Conservation (phyloP, 2,329 filamentous ascomycete species). For the Talaromyces sp. region DNA sequence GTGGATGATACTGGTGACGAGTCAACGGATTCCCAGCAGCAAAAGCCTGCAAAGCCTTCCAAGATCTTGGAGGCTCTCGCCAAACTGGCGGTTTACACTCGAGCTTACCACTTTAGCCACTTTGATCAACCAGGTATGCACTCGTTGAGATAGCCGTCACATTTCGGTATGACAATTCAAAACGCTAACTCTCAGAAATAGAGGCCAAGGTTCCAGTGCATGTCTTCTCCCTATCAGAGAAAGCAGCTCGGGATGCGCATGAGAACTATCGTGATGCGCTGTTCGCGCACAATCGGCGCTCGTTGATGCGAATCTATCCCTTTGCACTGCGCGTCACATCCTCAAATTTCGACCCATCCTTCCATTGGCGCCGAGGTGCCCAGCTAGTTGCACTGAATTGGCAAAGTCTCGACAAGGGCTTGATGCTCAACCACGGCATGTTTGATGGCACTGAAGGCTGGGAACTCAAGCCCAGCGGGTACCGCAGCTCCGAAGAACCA, state of each 20-base stretch:
- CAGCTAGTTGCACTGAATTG: conserved; percentile 94
- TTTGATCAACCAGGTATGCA: conserved; percentile 67
- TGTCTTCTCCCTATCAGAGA: conserved; percentile 67
- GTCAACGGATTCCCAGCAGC: conserved; percentile 8
- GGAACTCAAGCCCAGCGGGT: conserved; percentile 80
- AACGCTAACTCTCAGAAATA: conserved; percentile 15
- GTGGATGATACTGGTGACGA: conserved; percentile 1
- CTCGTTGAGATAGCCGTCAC: conserved; percentile 10
- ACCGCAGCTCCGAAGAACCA: conserved; percentile 52
- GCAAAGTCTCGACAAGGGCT: conserved; percentile 86
- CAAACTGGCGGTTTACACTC: conserved; percentile 79
- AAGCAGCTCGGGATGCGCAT: conserved; percentile 67
- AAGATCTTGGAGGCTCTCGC: conserved; percentile 75
- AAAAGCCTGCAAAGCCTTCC: conserved; percentile 46
- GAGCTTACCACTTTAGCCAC: conserved; percentile 76
- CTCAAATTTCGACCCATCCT: conserved; percentile 81
- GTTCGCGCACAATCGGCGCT: conserved; percentile 80
- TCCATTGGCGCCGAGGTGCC: conserved; percentile 85
- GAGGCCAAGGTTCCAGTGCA: conserved; percentile 60
- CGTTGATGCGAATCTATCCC: conserved; percentile 85
- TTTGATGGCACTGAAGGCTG: conserved; percentile 80
- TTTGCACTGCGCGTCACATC: conserved; percentile 79
- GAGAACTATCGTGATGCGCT: conserved; percentile 58
- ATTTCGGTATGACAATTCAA: background rate
- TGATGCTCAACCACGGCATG: conserved; percentile 96